Conservation (phyloP, 164 flowering plant genomes). For the Dillenia turbinata region DNA sequence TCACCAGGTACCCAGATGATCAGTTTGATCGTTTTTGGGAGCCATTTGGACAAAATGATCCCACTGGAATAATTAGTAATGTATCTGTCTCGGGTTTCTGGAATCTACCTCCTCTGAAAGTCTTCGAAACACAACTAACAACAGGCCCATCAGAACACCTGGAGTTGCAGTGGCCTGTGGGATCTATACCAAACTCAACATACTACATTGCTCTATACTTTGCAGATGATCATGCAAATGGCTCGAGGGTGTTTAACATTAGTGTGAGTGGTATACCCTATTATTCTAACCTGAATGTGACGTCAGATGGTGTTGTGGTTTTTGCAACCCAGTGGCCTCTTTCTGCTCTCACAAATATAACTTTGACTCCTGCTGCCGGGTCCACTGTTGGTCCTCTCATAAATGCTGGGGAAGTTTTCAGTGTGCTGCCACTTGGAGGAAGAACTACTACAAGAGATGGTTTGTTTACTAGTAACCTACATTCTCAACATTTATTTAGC, state of each 20-base stretch:
- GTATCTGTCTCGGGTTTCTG: slow-evolving; percentile 62
- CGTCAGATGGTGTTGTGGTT: slow-evolving; percentile 55
- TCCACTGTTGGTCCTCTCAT: slow-evolving; percentile 59
- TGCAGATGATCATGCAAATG: slow-evolving; percentile 33
- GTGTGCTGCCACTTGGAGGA: slow-evolving; percentile 53
- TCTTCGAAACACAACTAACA: slow-evolving; percentile 53
- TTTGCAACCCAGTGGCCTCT: slow-evolving; percentile 82
- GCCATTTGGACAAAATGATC: slow-evolving; percentile 41
- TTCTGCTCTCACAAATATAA: slow-evolving; percentile 55
- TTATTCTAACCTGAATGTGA: slow-evolving; percentile 39
- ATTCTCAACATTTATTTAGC: no score
- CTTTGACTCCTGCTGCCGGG: slow-evolving; percentile 48
- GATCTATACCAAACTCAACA: slow-evolving; percentile 44
- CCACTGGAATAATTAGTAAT: slow-evolving; percentile 25
- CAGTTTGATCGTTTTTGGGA: slow-evolving; percentile 79
- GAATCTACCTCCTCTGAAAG: slow-evolving; percentile 78
- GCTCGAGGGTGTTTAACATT: slow-evolving; percentile 40
- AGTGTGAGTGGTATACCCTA: slow-evolving; percentile 49
- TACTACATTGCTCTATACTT: slow-evolving; percentile 83
- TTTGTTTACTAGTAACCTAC: slow-evolving; percentile 18
- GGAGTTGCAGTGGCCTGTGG: slow-evolving; percentile 68
- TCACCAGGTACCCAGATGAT: slow-evolving; percentile 86
- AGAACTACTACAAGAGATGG: slow-evolving; percentile 82
- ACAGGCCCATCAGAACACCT: slow-evolving; percentile 25
- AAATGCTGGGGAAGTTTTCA: slow-evolving; percentile 83